Evolutionary conservation across 176 grass and related monocot genomes (phyloP).

Genomic region (Olyra latifolia): DNA sequence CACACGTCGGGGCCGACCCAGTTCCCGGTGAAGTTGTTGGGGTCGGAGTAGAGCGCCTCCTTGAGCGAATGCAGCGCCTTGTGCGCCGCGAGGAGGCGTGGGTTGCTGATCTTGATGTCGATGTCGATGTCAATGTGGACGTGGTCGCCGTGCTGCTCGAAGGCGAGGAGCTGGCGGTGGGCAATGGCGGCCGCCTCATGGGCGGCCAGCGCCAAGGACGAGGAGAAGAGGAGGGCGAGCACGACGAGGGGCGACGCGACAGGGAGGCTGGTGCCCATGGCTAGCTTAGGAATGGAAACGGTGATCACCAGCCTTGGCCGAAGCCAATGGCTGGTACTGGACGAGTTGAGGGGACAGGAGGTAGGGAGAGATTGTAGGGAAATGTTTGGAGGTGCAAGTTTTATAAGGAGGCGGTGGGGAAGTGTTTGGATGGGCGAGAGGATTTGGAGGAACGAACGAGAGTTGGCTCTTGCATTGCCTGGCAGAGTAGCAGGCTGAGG

Average conservation of each 20-base stretch:
- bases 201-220: not conserved
- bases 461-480: not conserved
- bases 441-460: not conserved
- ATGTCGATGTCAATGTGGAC: slow-evolving; percentile 19
- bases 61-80: slow-evolving; percentile 20
- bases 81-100: not conserved
- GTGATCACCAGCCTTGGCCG: not conserved
- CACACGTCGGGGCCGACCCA: slow-evolving; percentile 41
- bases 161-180: not conserved
- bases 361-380: not conserved
- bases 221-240: not conserved
- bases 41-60: slow-evolving; percentile 18
- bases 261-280: slow-evolving; percentile 14
- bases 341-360: not conserved
- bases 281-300: not conserved
- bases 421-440: not conserved
- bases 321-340: slow-evolving; percentile 8
- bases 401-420: not conserved
- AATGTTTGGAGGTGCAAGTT: not conserved
- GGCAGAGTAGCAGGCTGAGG: too few relatives aligned
- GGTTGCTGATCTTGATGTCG: slow-evolving; percentile 34
- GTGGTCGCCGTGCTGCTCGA: not conserved
- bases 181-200: not conserved
- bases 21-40: slow-evolving; percentile 33
- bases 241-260: not conserved